These are phyloP conservation scores for Debaryomyces psychrophilus DNA, from an alignment of 1,139 yeast species.

Conservation along the genomic window DNA sequence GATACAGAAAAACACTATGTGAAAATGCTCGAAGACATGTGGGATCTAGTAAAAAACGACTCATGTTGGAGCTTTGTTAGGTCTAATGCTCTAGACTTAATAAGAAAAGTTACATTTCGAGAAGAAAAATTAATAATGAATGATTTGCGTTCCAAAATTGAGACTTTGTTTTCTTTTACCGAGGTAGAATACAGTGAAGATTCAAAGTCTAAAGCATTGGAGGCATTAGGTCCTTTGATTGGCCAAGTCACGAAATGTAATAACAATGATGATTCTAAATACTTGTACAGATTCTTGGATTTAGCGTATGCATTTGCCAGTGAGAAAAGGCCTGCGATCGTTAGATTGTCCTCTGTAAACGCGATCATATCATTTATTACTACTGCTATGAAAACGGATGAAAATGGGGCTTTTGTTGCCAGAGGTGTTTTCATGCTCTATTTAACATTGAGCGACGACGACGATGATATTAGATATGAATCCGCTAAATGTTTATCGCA, in stretches of 20 bases:
- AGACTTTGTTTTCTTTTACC: conserved; percentile 26
- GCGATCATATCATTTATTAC: conserved; percentile 40
- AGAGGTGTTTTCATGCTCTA: conserved; percentile 14
- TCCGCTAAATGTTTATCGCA: conserved; percentile 39
- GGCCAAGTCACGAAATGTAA: background rate
- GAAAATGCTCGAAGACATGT: conserved; percentile 18
- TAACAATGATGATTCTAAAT: background rate
- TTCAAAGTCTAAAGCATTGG: conserved; percentile 49
- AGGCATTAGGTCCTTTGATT: conserved; percentile 51
- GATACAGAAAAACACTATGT: conserved; percentile 11
- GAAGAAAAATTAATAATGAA: conserved; percentile 10
- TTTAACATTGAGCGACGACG: conserved; percentile 54
- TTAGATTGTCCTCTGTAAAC: conserved; percentile 51
- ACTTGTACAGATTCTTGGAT: conserved; percentile 18
- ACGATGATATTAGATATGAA: conserved; percentile 46
- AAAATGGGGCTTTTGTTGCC: conserved; percentile 16
- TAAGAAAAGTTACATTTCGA: conserved; percentile 28
- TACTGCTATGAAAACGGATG: conserved; percentile 1
- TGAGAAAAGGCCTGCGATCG: conserved; percentile 48
- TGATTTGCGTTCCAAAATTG: conserved; percentile 17
- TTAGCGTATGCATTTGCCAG: conserved; percentile 31
- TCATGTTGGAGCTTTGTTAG: conserved; percentile 46
- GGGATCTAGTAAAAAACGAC: conserved; percentile 31
- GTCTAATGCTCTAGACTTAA: conserved; percentile 41
- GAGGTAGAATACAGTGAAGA: conserved; percentile 42